Evolutionary conservation across 108 stramenopile species (phyloP).

Genomic region (Cyclotella kingstonii): DNA sequence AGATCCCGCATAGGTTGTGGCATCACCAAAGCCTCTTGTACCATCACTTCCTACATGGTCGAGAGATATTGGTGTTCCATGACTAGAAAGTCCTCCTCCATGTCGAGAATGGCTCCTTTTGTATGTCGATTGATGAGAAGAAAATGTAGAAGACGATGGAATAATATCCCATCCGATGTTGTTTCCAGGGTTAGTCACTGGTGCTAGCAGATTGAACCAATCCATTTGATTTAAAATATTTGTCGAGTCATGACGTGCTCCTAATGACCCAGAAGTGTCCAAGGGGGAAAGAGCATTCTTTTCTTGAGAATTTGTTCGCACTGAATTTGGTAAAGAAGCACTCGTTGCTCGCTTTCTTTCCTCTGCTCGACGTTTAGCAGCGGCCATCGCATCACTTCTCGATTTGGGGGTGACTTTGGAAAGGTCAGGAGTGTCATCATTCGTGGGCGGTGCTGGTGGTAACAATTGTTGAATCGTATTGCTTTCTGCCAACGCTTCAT

Average conservation of each 20-base stretch:
- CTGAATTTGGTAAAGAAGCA: background rate
- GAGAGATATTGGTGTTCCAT: constrained; percentile 27
- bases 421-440: constrained; percentile 1
- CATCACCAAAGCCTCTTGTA: background rate
- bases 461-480: no score
- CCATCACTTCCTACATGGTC: constrained; percentile 30
- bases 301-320: background rate
- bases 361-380: constrained; percentile 41
- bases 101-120: constrained; percentile 19
- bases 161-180: background rate
- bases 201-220: constrained; percentile 81
- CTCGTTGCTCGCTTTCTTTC: constrained; percentile 24
- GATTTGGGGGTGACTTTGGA: constrained; percentile 21
- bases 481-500: background rate
- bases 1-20: constrained; percentile 17
- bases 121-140: constrained; percentile 3
- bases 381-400: constrained; percentile 33
- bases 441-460: background rate
- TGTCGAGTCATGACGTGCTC: background rate
- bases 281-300: background rate
- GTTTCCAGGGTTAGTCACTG: constrained; percentile 67
- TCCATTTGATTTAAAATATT: constrained; percentile 48
- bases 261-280: background rate
- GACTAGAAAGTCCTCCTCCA: constrained; percentile 14
- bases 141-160: background rate